Conservation (phyloP, 169 alveolate genomes). For the Plasmodium relictum region DNA sequence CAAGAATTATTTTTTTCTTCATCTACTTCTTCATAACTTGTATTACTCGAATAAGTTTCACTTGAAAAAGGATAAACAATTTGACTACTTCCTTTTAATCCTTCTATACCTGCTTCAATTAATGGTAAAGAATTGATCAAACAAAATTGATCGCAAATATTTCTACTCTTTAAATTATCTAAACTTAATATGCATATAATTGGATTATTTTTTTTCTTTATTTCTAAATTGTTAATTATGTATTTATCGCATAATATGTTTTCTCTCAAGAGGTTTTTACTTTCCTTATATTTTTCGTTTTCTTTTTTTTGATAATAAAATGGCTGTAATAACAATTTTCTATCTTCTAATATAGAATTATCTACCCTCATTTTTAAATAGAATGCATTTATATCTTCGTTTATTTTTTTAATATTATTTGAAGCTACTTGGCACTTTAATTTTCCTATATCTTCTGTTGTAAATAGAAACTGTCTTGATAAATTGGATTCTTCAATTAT, state of each 20-base stretch:
- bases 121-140: constrained; percentile 49
- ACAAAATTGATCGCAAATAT: constrained; percentile 46
- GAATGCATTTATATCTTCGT: constrained; percentile 28
- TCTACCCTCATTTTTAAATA: constrained; percentile 59
- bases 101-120: constrained; percentile 72
- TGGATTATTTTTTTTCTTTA: constrained; percentile 23
- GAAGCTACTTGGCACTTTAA: constrained; percentile 68
- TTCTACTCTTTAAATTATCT: constrained; percentile 59
- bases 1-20: constrained; percentile 42
- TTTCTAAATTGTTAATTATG: background rate
- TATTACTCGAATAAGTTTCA: constrained; percentile 41
- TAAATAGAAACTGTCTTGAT: constrained; percentile 97
- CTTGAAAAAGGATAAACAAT: constrained; percentile 51
- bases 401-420: constrained; percentile 54
- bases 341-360: constrained; percentile 16
- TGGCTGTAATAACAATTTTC: constrained; percentile 7
- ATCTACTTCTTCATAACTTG: background rate
- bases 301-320: background rate
- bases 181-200: constrained; percentile 55
- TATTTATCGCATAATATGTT: background rate
- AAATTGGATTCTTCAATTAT: constrained; percentile 96
- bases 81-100: constrained; percentile 74
- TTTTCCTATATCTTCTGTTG: constrained; percentile 43
- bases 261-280: background rate
- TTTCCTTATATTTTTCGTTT: background rate